Evolutionary conservation across 805 yeast genomes (phyloP).

Genomic region (Ogataea dorogensis): DNA sequence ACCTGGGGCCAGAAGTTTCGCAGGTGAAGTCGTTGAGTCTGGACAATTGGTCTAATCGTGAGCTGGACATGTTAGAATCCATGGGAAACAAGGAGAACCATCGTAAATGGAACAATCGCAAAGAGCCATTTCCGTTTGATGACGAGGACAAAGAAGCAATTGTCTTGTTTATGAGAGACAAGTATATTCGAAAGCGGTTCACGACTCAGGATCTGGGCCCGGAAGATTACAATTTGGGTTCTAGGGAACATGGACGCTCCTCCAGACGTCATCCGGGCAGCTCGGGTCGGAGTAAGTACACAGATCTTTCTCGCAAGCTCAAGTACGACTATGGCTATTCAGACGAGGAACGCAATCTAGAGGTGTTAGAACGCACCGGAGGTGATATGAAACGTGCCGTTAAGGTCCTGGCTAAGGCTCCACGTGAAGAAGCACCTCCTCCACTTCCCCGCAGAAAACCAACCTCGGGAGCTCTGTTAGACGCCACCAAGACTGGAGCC

Average conservation of each 20-base stretch:
- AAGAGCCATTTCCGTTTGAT: slow-evolving; percentile 69
- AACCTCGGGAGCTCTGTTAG: slow-evolving; percentile 30
- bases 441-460: slow-evolving; percentile 42
- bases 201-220: slow-evolving; percentile 39
- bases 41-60: slow-evolving; percentile 64
- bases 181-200: slow-evolving; percentile 65
- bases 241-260: slow-evolving; percentile 55
- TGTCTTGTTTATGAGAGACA: slow-evolving; percentile 60
- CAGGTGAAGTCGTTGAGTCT: slow-evolving; percentile 69
- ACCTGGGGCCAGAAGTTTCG: slow-evolving; percentile 59
- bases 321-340: slow-evolving; percentile 54
- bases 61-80: slow-evolving; percentile 42
- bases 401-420: slow-evolving; percentile 49
- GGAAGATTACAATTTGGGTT: slow-evolving; percentile 36
- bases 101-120: slow-evolving; percentile 64
- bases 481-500: slow-evolving; percentile 34
- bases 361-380: slow-evolving; percentile 56
- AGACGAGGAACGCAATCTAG: slow-evolving; percentile 56
- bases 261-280: slow-evolving; percentile 36
- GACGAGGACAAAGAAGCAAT: slow-evolving; percentile 64
- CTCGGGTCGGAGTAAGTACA: slow-evolving; percentile 51
- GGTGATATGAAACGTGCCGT: slow-evolving; percentile 63
- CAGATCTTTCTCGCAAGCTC: slow-evolving; percentile 46
- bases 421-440: slow-evolving; percentile 47
- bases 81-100: slow-evolving; percentile 65